phyloP scores from a whole-genome alignment of 83 land plant genomes.

The Thuja plicata region DNA sequence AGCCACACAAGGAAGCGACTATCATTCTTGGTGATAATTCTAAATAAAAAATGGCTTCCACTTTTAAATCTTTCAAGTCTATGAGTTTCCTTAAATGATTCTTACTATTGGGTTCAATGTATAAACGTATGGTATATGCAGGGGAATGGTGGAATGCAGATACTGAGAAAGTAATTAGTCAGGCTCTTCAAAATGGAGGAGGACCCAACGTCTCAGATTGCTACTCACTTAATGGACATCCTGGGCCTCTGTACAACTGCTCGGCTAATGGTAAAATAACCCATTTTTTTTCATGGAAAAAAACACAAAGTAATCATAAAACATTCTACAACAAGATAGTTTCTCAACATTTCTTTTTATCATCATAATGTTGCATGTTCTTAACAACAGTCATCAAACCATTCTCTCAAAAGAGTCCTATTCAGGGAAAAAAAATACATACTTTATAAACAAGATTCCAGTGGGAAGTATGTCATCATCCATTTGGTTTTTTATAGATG shows the following conservation, averaged over 20 bases:
- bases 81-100: not conserved
- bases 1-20: conserved; percentile 28
- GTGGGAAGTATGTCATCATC: not conserved
- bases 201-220: conserved; percentile 50
- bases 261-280: conserved; percentile 19
- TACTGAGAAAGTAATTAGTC: conserved; percentile 27
- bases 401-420: not conserved
- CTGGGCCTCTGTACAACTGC: conserved; percentile 51
- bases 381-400: not conserved
- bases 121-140: not conserved
- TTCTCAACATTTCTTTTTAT: not conserved
- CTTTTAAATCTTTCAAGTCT: not conserved
- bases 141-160: conserved; percentile 60
- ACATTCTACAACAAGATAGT: not conserved
- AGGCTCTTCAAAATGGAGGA: conserved; percentile 41
- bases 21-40: conserved; percentile 18
- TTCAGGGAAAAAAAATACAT: not conserved
- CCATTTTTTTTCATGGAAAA: not conserved
- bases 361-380: not conserved
- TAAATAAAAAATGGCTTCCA: not conserved
- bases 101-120: not conserved
- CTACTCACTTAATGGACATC: conserved; percentile 46
- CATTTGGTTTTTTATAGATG: too few species aligned
- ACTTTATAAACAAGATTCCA: not conserved
- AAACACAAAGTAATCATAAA: not conserved